Percentiles rank a stretch among this genome's conserved stretches.
Evolutionary conservation across 495 filamentous ascomycete species (phyloP).

Genomic region (Neurospora sp.): DNA sequence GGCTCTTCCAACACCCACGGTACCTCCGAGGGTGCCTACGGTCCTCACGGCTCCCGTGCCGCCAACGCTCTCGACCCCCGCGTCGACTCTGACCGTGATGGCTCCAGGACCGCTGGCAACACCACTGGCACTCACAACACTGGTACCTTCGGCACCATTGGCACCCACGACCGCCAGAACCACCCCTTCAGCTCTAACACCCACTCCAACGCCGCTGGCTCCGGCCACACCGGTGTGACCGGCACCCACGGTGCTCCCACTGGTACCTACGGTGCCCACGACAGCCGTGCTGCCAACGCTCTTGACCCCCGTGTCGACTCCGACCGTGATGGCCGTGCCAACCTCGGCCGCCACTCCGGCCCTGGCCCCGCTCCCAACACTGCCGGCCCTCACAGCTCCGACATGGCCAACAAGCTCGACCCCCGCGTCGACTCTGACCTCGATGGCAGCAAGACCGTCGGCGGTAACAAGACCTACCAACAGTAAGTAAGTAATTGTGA

Average conservation of each 20-base stretch:
- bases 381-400: constrained; percentile 43
- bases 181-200: constrained; percentile 8
- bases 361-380: constrained; percentile 34
- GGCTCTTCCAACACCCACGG: constrained; percentile 2
- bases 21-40: background rate
- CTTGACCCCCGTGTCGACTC: constrained; percentile 39
- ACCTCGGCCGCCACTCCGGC: constrained; percentile 8
- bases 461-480: constrained; percentile 33
- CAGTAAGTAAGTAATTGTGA: constrained; percentile 33
- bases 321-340: constrained; percentile 28
- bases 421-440: constrained; percentile 45
- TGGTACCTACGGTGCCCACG: constrained; percentile 36
- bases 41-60: constrained; percentile 10
- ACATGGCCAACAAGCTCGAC: constrained; percentile 44
- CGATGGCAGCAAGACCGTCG: constrained; percentile 33
- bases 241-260: constrained; percentile 17
- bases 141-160: constrained; percentile 3
- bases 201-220: constrained; percentile 16
- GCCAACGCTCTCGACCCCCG: constrained; percentile 40
- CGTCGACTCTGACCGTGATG: constrained; percentile 29
- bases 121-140: constrained; percentile 8
- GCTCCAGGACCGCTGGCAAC: constrained; percentile 8
- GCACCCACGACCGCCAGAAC: background rate
- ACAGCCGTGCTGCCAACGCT: constrained; percentile 46
- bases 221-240: constrained; percentile 21